A percentile compares a stretch with the other conserved stretches of the same genome.
Conservation (phyloP, 208 protist genomes). For the Acanthamoeba triangularis region DNA sequence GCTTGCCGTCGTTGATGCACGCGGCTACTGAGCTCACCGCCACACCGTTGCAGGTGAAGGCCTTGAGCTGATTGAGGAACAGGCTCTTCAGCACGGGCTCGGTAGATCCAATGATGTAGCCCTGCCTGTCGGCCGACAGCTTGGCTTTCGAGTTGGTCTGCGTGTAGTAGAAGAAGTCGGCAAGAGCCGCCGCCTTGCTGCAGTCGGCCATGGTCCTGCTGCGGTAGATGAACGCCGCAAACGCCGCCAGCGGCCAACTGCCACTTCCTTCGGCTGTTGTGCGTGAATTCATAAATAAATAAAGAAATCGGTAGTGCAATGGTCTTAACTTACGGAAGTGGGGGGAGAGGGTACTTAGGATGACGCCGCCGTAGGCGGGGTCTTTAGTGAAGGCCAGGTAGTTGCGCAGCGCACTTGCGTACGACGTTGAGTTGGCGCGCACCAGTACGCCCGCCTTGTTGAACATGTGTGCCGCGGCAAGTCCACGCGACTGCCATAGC, state of each 20-base stretch:
- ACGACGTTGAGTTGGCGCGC: too few species aligned
- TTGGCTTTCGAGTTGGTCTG: background rate
- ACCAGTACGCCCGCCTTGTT: too few species aligned
- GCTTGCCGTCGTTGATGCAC: background rate
- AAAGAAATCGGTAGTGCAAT: too few species aligned
- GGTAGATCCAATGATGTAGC: background rate
- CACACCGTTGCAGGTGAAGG: constrained; percentile 18
- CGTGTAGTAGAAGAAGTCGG: background rate
- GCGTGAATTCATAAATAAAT: background rate
- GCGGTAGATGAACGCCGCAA: constrained; percentile 10
- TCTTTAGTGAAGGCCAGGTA: background rate
- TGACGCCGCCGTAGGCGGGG: background rate
- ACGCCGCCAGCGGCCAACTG: background rate
- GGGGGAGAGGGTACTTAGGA: background rate
- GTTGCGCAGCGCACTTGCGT: background rate
- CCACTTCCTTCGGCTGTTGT: background rate
- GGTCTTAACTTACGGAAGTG: too few species aligned
- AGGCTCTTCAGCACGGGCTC: background rate
- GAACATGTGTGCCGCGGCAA: too few species aligned
- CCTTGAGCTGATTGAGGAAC: background rate
- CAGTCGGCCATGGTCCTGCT: background rate
- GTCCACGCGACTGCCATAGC: too few species aligned
- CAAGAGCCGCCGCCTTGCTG: background rate
- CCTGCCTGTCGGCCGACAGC: background rate
- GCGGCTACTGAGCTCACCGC: background rate